Percentiles rank a stretch among this genome's conserved stretches.
phyloP scores from a whole-genome alignment of 169 alveolate genomes.

The Plasmodium fragile region DNA sequence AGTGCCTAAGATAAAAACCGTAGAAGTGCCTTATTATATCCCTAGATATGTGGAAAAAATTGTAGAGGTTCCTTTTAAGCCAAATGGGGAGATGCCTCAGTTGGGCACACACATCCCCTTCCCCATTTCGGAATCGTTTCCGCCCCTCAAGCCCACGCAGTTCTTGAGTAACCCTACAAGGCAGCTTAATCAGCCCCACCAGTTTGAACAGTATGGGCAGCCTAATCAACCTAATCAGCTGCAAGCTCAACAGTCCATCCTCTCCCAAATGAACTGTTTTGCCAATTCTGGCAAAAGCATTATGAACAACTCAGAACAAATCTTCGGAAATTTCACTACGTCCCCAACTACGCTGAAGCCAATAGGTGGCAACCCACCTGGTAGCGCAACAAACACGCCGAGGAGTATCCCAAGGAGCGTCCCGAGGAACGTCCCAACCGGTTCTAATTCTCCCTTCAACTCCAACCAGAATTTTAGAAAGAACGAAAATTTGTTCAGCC shows the following conservation, averaged over 20 bases:
- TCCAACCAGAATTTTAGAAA: conserved; percentile 26
- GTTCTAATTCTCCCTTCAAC: conserved; percentile 2
- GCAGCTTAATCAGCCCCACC: conserved; percentile 39
- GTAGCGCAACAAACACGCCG: conserved; percentile 1
- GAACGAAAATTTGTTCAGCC: conserved; percentile 24
- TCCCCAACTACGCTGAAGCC: conserved; percentile 45
- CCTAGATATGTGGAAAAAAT: conserved; percentile 90
- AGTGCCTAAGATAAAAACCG: conserved; percentile 88
- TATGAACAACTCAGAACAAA: background rate
- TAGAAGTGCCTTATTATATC: conserved; percentile 89
- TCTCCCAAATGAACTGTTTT: conserved; percentile 50
- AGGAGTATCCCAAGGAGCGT: background rate
- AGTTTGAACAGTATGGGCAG: conserved; percentile 26
- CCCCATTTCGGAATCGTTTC: conserved; percentile 75
- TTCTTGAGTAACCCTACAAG: conserved; percentile 34
- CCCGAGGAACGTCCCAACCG: conserved; percentile 3
- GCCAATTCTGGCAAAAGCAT: background rate
- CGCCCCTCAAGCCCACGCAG: conserved; percentile 76
- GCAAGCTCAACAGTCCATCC: conserved; percentile 50
- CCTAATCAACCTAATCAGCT: background rate
- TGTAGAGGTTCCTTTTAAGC: conserved; percentile 88
- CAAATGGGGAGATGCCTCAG: conserved; percentile 80
- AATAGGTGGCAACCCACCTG: background rate
- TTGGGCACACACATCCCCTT: conserved; percentile 73
- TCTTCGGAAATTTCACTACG: conserved; percentile 4